Base-by-base conservation (phyloP, 2,329 filamentous ascomycete species). In the Exophiala viscosa region DNA sequence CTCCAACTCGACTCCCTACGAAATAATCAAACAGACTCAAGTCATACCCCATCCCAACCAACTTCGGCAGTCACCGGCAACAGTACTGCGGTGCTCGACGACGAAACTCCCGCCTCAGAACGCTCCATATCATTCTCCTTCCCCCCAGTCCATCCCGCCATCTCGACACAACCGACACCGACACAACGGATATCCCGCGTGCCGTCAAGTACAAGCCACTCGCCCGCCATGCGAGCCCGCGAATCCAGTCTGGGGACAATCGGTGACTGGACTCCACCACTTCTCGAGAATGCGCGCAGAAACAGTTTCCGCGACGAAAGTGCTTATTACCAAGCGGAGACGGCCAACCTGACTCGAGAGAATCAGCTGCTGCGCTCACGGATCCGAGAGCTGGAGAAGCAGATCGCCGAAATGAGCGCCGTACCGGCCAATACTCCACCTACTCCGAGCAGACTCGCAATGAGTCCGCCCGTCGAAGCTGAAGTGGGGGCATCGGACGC, bases 301-400 rank as follows among this genome's bases (percentile, higher is more conserved):
- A 60, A 71, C 39, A 66, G 70, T 32, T 73, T 73, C 57, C 66
- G 73, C 42, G 74, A 77, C 51, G 75, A 77, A 49, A 67, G 64
- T 46, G 68, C 73, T 13, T 76, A 69, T 56, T 76, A 74, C 54
- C 74, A 77, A 58, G 71, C 74, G 15, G 74, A 77, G 55, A 73
- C 73, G 7, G 67, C 71, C 23, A 75, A 68, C 58, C 60, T 77
- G 28, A 69, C 67, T 8, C 66, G 75, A 36, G 75, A 77, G 53
- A 77, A 77, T 48, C 72, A 74, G 54, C 74, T 77, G 66, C 64
- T 77, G 34, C 69, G 70, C 17, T 66, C 71, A 56, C 66, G 75
- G 10, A 75, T 77, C 45, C 68, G 73, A 33, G 75, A 77, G 53
- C 61, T 77, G 36, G 62, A 64, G 43, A 63, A 59, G 43, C 62